These are phyloP conservation scores for Pseudocercospora vitis DNA, from an alignment of 2,329 filamentous ascomycete species.

Conservation along the genomic window DNA sequence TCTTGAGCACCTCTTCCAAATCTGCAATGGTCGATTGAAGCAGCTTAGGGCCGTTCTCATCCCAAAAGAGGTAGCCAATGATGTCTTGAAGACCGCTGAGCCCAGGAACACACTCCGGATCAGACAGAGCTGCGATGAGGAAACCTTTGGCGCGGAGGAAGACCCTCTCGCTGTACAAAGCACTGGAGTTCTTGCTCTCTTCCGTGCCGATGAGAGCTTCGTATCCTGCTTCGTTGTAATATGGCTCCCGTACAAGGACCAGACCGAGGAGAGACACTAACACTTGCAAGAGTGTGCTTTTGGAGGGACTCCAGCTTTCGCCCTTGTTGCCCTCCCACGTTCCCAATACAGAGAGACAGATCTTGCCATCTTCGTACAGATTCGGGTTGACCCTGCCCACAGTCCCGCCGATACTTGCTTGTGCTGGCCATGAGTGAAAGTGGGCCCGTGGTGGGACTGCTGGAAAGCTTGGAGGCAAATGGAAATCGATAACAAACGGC, in stretches of 20 bases:
- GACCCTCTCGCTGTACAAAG: constrained; percentile 35
- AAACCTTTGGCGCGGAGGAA: constrained; percentile 30
- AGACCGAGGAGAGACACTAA: constrained; percentile 33
- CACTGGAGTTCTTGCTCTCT: constrained; percentile 30
- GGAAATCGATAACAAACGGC: constrained; percentile 61
- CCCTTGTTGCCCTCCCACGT: constrained; percentile 59
- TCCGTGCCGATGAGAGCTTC: constrained; percentile 46
- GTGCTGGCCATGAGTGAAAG: constrained; percentile 58
- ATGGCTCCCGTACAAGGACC: constrained; percentile 57
- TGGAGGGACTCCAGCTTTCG: constrained; percentile 55
- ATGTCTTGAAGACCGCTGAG: constrained; percentile 51
- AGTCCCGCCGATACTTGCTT: constrained; percentile 31
- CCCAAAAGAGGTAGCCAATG: constrained; percentile 55
- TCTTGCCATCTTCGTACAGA: constrained; percentile 62
- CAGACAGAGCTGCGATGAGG: constrained; percentile 40
- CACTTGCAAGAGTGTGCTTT: constrained; percentile 57
- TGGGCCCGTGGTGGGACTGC: constrained; percentile 53
- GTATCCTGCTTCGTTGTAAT: constrained; percentile 65
- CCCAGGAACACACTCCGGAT: constrained; percentile 36
- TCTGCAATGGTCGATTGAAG: constrained; percentile 47
- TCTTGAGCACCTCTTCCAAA: constrained; percentile 44
- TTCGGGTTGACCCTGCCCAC: constrained; percentile 56
- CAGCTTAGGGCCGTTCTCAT: constrained; percentile 37
- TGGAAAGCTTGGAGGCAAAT: constrained; percentile 53
- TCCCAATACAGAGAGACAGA: constrained; percentile 59